Conservation (phyloP, 257 asterid species). For the Eustoma russellianum region DNA sequence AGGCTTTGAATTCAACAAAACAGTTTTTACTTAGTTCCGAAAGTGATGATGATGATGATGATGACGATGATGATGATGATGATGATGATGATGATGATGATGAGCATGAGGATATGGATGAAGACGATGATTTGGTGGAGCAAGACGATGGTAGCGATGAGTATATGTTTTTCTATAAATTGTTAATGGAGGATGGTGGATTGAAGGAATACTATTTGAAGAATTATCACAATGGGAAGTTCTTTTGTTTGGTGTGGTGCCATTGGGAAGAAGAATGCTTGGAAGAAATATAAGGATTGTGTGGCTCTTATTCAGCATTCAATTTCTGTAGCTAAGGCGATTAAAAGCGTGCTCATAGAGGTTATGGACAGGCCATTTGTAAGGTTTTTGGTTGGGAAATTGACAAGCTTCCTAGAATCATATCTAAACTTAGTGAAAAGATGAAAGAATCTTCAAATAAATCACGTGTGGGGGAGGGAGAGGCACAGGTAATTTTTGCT, state of each 20-base stretch:
- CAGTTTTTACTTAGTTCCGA: slow-evolving; percentile 21
- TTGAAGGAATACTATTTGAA: slow-evolving; percentile 47
- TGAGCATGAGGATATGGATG: slow-evolving; percentile 27
- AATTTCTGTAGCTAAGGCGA: slow-evolving; percentile 32
- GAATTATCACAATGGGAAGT: slow-evolving; percentile 41
- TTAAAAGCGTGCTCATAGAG: slow-evolving; percentile 54
- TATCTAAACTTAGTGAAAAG: slow-evolving; percentile 22
- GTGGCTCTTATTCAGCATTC: slow-evolving; percentile 68
- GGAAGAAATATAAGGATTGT: slow-evolving; percentile 60
- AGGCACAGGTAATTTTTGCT: slow-evolving; percentile 6
- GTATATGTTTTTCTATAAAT: slow-evolving; percentile 28
- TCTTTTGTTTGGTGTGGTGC: slow-evolving; percentile 68
- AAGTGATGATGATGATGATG: slow-evolving; percentile 10
- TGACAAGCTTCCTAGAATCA: slow-evolving; percentile 35
- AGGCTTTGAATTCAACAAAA: slow-evolving; percentile 28
- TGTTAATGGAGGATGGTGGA: slow-evolving; percentile 35
- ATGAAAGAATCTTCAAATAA: slow-evolving; percentile 2
- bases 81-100: slow-evolving; percentile 19
- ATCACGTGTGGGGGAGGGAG: slow-evolving; percentile 7
- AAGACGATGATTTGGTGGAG: slow-evolving; percentile 31
- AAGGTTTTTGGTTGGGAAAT: slow-evolving; percentile 80
- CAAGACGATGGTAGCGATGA: slow-evolving; percentile 15
- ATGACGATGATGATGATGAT: slow-evolving; percentile 18
- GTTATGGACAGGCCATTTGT: slow-evolving; percentile 57
- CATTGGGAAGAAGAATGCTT: slow-evolving; percentile 31